Evolutionary conservation across 306 rosid genomes (phyloP).

Genomic region (Trifolium pratense): DNA sequence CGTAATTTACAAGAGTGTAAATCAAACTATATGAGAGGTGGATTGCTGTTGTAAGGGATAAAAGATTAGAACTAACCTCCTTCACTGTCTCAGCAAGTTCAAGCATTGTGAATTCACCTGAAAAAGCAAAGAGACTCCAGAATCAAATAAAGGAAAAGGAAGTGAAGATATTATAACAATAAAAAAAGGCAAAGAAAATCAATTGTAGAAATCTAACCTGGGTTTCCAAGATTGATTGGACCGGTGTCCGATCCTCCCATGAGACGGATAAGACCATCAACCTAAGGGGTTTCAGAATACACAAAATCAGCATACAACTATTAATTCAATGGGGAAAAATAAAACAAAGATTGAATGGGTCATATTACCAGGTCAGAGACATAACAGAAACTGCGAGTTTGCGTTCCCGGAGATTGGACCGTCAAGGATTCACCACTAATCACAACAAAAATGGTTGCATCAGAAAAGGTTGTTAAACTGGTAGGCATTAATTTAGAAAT

Average conservation of each 20-base stretch:
- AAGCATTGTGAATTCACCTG: constrained; percentile 95
- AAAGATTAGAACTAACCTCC: constrained; percentile 64
- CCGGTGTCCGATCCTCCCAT: constrained; percentile 81
- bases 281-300: constrained; percentile 51
- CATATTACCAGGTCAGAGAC: constrained; percentile 76
- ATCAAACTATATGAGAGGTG: neutral
- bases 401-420: constrained; percentile 83
- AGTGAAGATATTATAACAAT: constrained; percentile 20
- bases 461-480: constrained; percentile 10
- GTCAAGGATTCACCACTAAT: constrained; percentile 80
- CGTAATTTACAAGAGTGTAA: neutral
- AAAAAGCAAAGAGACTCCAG: constrained; percentile 30
- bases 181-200: constrained; percentile 33
- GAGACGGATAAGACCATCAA: constrained; percentile 80
- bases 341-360: constrained; percentile 8
- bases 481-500: neutral
- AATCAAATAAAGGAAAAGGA: constrained; percentile 13
- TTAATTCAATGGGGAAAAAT: constrained; percentile 18
- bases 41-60: constrained; percentile 19
- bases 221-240: constrained; percentile 90
- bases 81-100: constrained; percentile 95
- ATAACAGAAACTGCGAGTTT: constrained; percentile 87
- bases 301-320: constrained; percentile 11
- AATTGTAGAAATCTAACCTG: constrained; percentile 56
- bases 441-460: constrained; percentile 32